A percentile compares a stretch with the other conserved stretches of the same genome.
Evolutionary conservation across 495 filamentous ascomycete genomes (phyloP).

Genomic region (Aspergillus funiculosus): DNA sequence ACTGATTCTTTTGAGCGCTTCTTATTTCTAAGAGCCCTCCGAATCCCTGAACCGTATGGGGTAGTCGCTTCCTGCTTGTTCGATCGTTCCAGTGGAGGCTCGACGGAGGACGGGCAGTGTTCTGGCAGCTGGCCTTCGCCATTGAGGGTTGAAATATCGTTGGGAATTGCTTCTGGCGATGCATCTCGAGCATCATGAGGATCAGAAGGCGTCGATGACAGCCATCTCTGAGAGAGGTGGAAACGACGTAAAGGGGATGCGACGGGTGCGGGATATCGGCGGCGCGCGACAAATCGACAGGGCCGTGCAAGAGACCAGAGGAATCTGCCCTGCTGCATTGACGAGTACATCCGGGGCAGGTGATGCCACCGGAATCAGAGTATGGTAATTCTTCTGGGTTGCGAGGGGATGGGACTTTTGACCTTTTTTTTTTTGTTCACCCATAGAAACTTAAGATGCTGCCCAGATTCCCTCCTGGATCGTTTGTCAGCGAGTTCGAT

Average conservation of each 20-base stretch:
- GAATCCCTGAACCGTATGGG: slow-evolving; percentile 39
- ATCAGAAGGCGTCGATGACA: slow-evolving; percentile 31
- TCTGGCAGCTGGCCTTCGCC: slow-evolving; percentile 14
- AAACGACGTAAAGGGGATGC: slow-evolving; percentile 30
- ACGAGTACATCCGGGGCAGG: slow-evolving; percentile 37
- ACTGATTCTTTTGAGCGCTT: slow-evolving; percentile 21
- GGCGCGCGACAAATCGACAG: slow-evolving; percentile 41
- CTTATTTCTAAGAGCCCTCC: slow-evolving; percentile 36
- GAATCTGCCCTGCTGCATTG: slow-evolving; percentile 38
- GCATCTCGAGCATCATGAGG: slow-evolving; percentile 24
- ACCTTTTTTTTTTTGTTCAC: slow-evolving; percentile 2
- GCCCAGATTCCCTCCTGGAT: too few relatives aligned
- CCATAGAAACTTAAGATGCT: too few relatives aligned
- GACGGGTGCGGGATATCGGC: slow-evolving; percentile 33
- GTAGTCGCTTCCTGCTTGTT: slow-evolving; percentile 22
- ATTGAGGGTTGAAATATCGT: slow-evolving; percentile 23
- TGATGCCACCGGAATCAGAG: slow-evolving; percentile 25
- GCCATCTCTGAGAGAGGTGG: slow-evolving; percentile 33
- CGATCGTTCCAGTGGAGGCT: slow-evolving; percentile 17
- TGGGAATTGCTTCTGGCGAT: slow-evolving; percentile 18
- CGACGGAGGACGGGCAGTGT: slow-evolving; percentile 8
- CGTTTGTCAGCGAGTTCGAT: slow-evolving; percentile 7
- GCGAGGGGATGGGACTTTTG: slow-evolving; percentile 3
- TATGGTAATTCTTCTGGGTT: slow-evolving; percentile 19
- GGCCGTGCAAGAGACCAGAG: slow-evolving; percentile 33